Base-by-base conservation (phyloP, 352 stramenopile species). In the Phytophthora tentaculata region DNA sequence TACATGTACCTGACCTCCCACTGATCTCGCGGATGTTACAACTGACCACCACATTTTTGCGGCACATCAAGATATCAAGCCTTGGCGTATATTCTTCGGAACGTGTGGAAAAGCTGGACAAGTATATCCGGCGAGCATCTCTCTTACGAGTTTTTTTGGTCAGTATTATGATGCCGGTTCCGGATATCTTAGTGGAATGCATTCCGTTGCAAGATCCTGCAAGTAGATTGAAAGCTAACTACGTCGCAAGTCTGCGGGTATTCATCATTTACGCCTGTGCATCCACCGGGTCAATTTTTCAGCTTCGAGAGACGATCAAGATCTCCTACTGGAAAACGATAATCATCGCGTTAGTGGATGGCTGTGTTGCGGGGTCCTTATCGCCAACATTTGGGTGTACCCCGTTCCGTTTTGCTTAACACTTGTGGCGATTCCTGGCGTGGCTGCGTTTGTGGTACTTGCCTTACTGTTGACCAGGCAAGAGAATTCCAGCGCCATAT, bases 181-280 rank as follows among this genome's bases (percentile, higher is more conserved):
- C 64, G 10, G 64, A 61, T 19, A 32, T 71, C 14, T 19, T 67
- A 3, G n/a, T 16, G 8, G 56, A 67, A 61, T n/a, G n/a, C n/a
- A n/a, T n/a, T n/a, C 64, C 64, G 4, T 51, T 71, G 32, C 28
- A 71, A 67, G 43, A 71, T 12, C 64, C 56, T 35, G 35, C 55
- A n/a, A 22, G 43, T 8, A 56, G 56, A 14, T 57, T 13, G 56
- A 58, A 57, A 45, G 29, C 22, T 17, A 67, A 71, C 29, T 62
- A 55, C 22, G 64, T 56, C 1, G 56, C 32, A 0, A 62, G 32
- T 2, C 23, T 67, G 1, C 49, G 56, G n/a, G 8, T 66, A 14
- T 65, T 44, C 24, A 52, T 61, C 29, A 41, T 37, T 22, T 41
- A 67, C 54, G 16, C 19, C 0, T 62, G 24, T 2, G 51, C 39